Base-by-base conservation (phyloP, 257 asterid genomes). In the Paraleonurus japonicus region DNA sequence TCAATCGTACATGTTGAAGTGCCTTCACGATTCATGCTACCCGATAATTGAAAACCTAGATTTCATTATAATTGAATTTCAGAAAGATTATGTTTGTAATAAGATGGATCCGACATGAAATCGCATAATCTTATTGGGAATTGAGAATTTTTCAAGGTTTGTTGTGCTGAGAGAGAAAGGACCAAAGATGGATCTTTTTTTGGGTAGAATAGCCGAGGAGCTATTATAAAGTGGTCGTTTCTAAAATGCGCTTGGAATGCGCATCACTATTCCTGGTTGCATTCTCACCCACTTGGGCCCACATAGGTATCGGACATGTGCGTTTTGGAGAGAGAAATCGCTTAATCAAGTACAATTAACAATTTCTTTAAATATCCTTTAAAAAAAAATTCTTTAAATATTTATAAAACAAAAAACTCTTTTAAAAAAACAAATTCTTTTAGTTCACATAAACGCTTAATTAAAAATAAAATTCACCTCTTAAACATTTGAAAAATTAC, bases 181-280 rank as follows among this genome's bases (percentile, higher is more conserved):
- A 77, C 60, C 70, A 58, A 37, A 66, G 63, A 10, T 61, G 81
- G 74, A 67, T 76, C 50, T 62, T 67, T 80, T 33, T 7, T 47
- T 4, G 70, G 55, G 73, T n/a, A 45, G 64, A 41, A 76, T 35
- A 58, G 57, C 47, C 33, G 71, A 41, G 39, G 51, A 39, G 71
- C 61, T 33, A 65, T 61, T 58, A 79, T 57, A 48, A 48, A 74
- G 73, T 33, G 80, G 53, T 65, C 3, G 65, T 39, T 67, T 75
- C 78, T 80, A 80, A 24, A 47, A 33, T 80, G 73, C 81, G 78
- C 84, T 55, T 63, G 45, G 73, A 43, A 53, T 74, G 70, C 72
- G 75, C 74, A 62, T 9, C 70, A 28, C 11, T 63, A 53, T 63
- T 53, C 66, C 53, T 63, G 71, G 64, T 30, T 54, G 66, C 64